These are phyloP conservation scores for Ambispora gerdemannii DNA, from an alignment of 192 early-diverging fungal genomes.

Conservation along the genomic window DNA sequence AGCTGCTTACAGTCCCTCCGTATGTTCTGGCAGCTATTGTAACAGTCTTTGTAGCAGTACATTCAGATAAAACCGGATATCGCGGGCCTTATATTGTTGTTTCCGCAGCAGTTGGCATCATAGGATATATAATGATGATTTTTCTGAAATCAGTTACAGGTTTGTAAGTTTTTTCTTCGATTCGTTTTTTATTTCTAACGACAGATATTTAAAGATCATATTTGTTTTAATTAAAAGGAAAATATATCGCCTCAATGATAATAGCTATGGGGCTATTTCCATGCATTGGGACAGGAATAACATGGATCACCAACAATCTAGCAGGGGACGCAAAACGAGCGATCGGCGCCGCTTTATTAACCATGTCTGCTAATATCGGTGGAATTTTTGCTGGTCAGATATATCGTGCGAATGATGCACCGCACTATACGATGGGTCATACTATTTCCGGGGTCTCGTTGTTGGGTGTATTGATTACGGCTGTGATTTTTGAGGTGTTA, in stretches of 20 bases:
- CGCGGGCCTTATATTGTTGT: constrained; percentile 1
- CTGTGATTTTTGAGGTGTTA: constrained; percentile 48
- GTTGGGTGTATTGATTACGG: constrained; percentile 44
- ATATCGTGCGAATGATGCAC: constrained; percentile 60
- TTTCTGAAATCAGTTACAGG: background rate
- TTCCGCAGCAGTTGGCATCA: background rate
- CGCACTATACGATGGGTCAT: constrained; percentile 50
- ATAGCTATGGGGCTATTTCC: background rate
- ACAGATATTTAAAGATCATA: constrained; percentile 1
- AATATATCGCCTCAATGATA: background rate
- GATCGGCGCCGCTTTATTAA: constrained; percentile 63
- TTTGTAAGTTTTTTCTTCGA: background rate
- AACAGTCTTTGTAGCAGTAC: background rate
- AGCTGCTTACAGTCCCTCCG: constrained; percentile 32
- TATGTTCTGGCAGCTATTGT: constrained; percentile 29
- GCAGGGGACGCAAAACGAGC: constrained; percentile 72
- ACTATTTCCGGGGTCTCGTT: constrained; percentile 50
- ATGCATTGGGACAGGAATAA: constrained; percentile 30
- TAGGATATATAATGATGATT: constrained; percentile 1
- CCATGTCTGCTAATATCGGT: constrained; percentile 69
- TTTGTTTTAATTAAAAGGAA: constrained; percentile 12
- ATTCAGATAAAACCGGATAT: background rate
- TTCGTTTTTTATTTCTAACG: background rate
- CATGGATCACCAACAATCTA: constrained; percentile 60
- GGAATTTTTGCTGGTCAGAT: constrained; percentile 73